Conservation (phyloP, 371 early-diverging fungal species). For the Mucor racemosus region DNA sequence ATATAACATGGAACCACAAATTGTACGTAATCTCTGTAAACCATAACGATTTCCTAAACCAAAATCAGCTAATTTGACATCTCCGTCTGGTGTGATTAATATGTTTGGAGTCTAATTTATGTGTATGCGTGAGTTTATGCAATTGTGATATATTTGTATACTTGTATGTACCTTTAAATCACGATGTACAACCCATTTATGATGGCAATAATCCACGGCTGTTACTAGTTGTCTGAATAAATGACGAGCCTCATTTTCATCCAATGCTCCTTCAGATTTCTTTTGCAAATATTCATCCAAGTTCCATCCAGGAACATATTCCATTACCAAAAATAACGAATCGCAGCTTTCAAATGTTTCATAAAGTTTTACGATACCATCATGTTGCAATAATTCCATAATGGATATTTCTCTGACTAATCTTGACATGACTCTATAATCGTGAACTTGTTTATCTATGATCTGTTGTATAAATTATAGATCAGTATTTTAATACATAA, state of each 20-base stretch:
- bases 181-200: conserved; percentile 76
- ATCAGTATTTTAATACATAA: neutral
- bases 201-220: conserved; percentile 77
- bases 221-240: conserved; percentile 73
- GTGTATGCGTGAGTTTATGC: neutral
- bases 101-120: conserved; percentile 58
- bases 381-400: conserved; percentile 86
- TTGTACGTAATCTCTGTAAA: conserved; percentile 71
- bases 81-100: conserved; percentile 52
- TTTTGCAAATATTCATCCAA: conserved; percentile 61
- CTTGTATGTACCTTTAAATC: conserved; percentile 68
- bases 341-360: conserved; percentile 90
- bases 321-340: conserved; percentile 77
- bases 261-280: conserved; percentile 43
- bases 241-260: conserved; percentile 68
- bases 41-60: conserved; percentile 80
- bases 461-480: conserved; percentile 39
- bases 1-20: conserved; percentile 73
- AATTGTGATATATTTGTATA: neutral
- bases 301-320: conserved; percentile 65
- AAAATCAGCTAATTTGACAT: conserved; percentile 80
- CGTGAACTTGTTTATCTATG: conserved; percentile 83
- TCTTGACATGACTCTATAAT: conserved; percentile 76
- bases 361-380: conserved; percentile 85
- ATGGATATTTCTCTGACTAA: conserved; percentile 87